Conservation (phyloP, 2,329 filamentous ascomycete species). For the Apiospora kogelbergensis region DNA sequence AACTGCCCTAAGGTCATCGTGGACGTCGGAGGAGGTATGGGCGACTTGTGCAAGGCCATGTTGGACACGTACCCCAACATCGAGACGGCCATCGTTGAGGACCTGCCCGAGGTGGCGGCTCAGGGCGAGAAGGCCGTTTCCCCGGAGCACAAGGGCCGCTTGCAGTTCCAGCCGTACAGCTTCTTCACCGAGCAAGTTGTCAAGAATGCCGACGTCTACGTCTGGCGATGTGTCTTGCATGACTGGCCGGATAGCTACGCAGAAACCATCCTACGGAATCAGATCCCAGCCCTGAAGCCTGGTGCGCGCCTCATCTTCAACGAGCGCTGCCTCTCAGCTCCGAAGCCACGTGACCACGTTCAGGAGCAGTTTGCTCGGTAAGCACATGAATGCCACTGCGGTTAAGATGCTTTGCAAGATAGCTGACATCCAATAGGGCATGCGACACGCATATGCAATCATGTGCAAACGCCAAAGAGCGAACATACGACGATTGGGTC, state of each 20-base stretch:
- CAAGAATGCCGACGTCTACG: constrained; percentile 12
- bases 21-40: constrained; percentile 18
- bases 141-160: constrained; percentile 11
- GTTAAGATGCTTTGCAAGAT: too few relatives aligned
- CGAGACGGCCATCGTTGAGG: constrained; percentile 17
- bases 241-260: constrained; percentile 7
- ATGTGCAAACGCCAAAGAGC: constrained; percentile 19
- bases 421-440: constrained; percentile 10
- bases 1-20: constrained; percentile 17
- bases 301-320: constrained; percentile 18
- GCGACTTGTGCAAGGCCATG: constrained; percentile 16
- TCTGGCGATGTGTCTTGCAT: constrained; percentile 8
- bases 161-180: constrained; percentile 1
- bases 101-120: constrained; percentile 15
- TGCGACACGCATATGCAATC: constrained; percentile 17
- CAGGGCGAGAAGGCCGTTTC: neutral
- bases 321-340: constrained; percentile 16
- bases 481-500: constrained; percentile 16
- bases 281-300: constrained; percentile 11
- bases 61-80: constrained; percentile 14
- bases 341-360: constrained; percentile 11
- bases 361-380: constrained; percentile 15
- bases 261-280: constrained; percentile 3
- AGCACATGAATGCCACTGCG: neutral
- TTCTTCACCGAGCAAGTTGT: constrained; percentile 8